Base-by-base conservation (phyloP, 176 grass and related monocot genomes). In the Microstegium vimineum region DNA sequence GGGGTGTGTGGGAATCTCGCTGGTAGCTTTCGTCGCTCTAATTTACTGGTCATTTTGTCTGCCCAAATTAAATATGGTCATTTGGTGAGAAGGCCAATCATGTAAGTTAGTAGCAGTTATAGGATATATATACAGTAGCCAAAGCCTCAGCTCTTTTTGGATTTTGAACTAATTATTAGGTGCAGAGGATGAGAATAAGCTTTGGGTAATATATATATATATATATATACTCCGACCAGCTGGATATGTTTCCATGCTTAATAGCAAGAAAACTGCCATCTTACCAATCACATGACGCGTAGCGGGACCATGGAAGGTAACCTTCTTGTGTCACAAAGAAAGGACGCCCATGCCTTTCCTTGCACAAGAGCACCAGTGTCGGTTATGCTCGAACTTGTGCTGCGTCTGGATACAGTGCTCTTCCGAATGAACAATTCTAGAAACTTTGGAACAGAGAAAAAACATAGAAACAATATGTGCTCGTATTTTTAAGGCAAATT, bases 21-120 rank as follows among this genome's bases (percentile, higher is more conserved):
- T 36, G 2, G 34, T 66, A 73, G 66, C 74, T 79, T 66, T 83
- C 86, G 23, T 43, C 65, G 17, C 65, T 22, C 28, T n/a, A 11
- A 40, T 61, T 56, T 13, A 42, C 18, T 68, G 22, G n/a, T 4
- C 82, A 25, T 20, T 56, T 56, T 3, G 79, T 80, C 42, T 37
- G 30, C 16, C 42, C 33, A 33, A 26, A n/a, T 83, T 38, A 11
- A 54, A n/a, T 22, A 76, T 8, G 25, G 45, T 59, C 10, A 22
- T 74, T 74, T 74, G 45, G 71, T 74, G 43, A 76, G 45, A 59
- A 23, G 5, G 38, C 28, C 11, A 34, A 30, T 69, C 26, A 32
- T 85, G 49, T 22, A 23, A 10, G 69, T 72, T 47, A 46, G 38
- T 61, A n/a, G n/a, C n/a, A n/a, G 26, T 57, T 69, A 45, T 25